Evolutionary conservation across 2,329 filamentous ascomycete species (phyloP), one percentile per base, ranked within the genome.

Genomic region (Pyrenochaeta sp.): DNA sequence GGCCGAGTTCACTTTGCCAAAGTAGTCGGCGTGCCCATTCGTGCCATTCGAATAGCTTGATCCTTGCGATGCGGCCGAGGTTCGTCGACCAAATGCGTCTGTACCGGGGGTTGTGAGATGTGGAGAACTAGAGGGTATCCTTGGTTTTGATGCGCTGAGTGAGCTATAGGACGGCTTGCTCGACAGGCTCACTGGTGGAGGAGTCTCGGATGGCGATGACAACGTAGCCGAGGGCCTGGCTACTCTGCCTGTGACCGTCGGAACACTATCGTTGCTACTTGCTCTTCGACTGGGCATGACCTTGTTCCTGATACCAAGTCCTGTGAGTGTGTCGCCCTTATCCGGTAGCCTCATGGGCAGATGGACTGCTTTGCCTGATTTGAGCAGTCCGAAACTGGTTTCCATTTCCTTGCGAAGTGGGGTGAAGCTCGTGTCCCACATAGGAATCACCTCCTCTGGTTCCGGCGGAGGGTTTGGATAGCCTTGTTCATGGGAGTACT

Each of bases 391-490:
- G 45, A 92, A 79, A 15, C 71, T 69, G 3, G 76, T 75, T 71
- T 94, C 89, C 28, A 87, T 71, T 54, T 91, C 81, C 45, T 80
- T 76, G 52, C 87, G 85, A 35, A 85, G 72, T 0, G 85, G 81
- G 21, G 80, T 79, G 63, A 86, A 89, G 45, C 79, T 78, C 2
- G 72, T 71, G 36, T 87, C 81, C 84, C 87, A 94, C 29, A 77
- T 71, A 4, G 81, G 76, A 44, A 91, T 77, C 5, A 94, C 83
- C 36, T 88, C 81, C 18, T 86, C 83, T 76, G 91, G 86, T 11
- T 86, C 81, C 3, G 88, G 86, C 8, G 89, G 79, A 1, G 88
- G 87, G 31, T 86, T 87, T 0, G 87, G 86, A 58, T 91, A 86
- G 4, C 81, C 77, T 55, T 85, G 78, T 20, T 87, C 81, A 55